Base-by-base conservation (phyloP, 2,329 filamentous ascomycete genomes). In the Fusarium austroafricanum region DNA sequence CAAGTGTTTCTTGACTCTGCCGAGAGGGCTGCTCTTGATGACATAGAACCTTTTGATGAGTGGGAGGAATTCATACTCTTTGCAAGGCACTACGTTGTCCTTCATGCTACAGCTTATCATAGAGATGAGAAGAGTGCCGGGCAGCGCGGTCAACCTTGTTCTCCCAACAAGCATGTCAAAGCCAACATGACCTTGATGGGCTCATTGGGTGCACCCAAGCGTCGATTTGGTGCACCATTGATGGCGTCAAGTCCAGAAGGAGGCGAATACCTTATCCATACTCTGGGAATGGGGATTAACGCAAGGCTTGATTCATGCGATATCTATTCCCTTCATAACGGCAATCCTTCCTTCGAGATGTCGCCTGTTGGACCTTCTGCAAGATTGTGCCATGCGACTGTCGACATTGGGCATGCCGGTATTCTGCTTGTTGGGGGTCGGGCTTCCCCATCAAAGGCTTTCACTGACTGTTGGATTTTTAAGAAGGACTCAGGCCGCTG, bases 21-120 rank as follows among this genome's bases (percentile, higher is more conserved):
- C 2, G 85, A 92, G 64, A 86, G 92, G 66, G 80, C 76, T 35
- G 80, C 80, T 12, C 79, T 97, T 15, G 90, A 97, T 71, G 75
- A 80, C 1, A 79, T 94, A 17, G 95, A 97, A 74, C 89, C 91
- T 1, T 97, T 98, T 75, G 95, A 98, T 77, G 94, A 97, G 79
- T 97, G 93, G 93, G 95, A 98, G 78, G 95, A 97, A 73, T 94
- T 97, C 75, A 89, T 91, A 4, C 82, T 97, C 1, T 97, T 96
- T 77, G 89, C 87, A 3, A 89, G 89, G 33, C 94, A 97, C 78
- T 97, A 97, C 78, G 92, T 94, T 71, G 80, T 97, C 42, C 83
- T 97, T 10, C 83, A 88, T 50, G 92, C 93, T 12, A 67, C 53
- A 10, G 74, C 73, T 10, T 51, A 65, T 7, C 45, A 43, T 12